Base-by-base conservation (phyloP, 768 basidiomycete genomes). In the Rhodocollybia butyracea region DNA sequence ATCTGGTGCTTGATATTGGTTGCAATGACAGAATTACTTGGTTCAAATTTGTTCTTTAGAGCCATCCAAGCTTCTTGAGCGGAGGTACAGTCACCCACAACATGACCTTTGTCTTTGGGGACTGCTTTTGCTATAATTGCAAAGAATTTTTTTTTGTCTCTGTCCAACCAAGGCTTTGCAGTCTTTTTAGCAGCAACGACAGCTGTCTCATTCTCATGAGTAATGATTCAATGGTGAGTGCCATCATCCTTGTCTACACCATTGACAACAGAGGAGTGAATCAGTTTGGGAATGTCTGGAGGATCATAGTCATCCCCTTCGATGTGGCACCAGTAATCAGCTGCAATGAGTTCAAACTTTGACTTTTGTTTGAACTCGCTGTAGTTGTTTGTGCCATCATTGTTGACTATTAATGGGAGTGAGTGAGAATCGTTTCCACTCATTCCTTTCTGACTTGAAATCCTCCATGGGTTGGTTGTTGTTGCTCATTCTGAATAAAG, bases 21-120 rank as follows among this genome's bases (percentile, higher is more conserved):
- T 26, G 46, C 55, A 17, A 6, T 24, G 52, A 57, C 15, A 45
- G 19, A 39, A 46, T 59, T 17, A 45, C 27, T 15, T 0, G 61
- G 58, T 34, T 59, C 54, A 30, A 57, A 61, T n/a, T 57, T 52
- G 30, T 55, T 56, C 39, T 59, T 59, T 15, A 61, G 53, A 0
- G 61, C 58, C 1, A 43, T 17, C 58, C 61, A 61, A 2, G 56
- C 51, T 1, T 59, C 51, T 24, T 59, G 57, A 0, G 60, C 60
- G 0, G 55, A 51, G 7, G 39, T 48, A 41, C 57, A 58, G 22
- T 56, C 57, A 2, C 39, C 34, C 11, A 61, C 50, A 32, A 61
- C 51, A 39, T 58, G 54, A 10, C 58, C 48, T n/a, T 55, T 57
- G 17, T 2, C 38, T 10, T 1, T 7, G 8, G 59, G 61, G 24